Conservation (phyloP, 768 basidiomycete genomes). For the Leccinum arenicola region DNA sequence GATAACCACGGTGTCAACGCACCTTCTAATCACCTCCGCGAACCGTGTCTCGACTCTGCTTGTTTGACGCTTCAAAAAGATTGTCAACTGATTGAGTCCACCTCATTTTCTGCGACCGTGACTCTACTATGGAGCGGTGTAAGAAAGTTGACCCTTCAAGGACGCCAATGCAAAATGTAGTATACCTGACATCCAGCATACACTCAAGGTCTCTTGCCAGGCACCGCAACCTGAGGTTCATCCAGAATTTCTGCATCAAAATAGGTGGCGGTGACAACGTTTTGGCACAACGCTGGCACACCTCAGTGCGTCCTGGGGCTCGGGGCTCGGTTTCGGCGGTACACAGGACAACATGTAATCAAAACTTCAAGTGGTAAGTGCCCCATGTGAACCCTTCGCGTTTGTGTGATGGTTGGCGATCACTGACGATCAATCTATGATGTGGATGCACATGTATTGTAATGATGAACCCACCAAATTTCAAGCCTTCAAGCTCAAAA, state of each 20-base stretch:
- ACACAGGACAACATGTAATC: neutral
- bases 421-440: conserved; percentile 2
- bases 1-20: neutral
- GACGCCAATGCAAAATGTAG: neutral
- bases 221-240: neutral
- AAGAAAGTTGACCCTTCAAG: neutral
- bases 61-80: neutral
- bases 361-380: neutral
- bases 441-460: neutral
- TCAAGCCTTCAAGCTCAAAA: neutral
- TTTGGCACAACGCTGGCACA: neutral
- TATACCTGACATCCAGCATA: neutral
- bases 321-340: neutral
- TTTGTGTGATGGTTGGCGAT: neutral
- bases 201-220: neutral
- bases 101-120: neutral
- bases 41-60: neutral
- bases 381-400: neutral
- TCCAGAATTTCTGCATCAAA: neutral
- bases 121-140: neutral
- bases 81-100: neutral
- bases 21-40: neutral
- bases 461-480: neutral
- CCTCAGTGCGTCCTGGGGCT: neutral
- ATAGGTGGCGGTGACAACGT: neutral